Evolutionary conservation across 805 yeast species (phyloP).

Genomic region (Lachancea thermotolerans): DNA sequence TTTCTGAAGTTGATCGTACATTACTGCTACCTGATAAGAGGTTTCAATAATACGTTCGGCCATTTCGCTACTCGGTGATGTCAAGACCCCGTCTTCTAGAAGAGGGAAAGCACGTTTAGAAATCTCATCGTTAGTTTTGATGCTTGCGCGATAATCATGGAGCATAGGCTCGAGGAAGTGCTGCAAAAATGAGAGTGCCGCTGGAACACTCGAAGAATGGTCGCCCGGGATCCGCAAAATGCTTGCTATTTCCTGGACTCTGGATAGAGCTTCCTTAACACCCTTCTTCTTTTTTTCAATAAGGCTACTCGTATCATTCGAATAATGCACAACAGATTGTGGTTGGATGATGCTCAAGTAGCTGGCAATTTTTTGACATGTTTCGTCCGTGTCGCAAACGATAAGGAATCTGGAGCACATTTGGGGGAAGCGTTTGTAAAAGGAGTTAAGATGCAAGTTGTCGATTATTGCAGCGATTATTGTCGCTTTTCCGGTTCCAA

Average conservation of each 20-base stretch:
- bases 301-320: neutral
- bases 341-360: neutral
- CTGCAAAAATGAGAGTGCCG: constrained; percentile 1
- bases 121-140: neutral
- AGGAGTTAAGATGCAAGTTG: constrained; percentile 1
- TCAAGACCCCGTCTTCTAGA: neutral
- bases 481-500: constrained; percentile 4
- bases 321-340: neutral
- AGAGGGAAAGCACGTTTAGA: neutral
- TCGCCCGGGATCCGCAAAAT: constrained; percentile 1
- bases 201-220: neutral
- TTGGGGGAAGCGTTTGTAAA: neutral
- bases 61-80: neutral
- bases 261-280: neutral
- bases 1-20: constrained; percentile 1
- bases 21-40: neutral
- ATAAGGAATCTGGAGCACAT: neutral
- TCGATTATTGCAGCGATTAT: constrained; percentile 1
- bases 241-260: constrained; percentile 3
- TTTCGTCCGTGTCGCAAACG: constrained; percentile 6
- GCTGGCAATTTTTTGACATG: neutral
- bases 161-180: constrained; percentile 1
- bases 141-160: neutral
- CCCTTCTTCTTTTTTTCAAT: neutral
- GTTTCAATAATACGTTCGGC: neutral